These are phyloP conservation scores for Ocimum tenuiflorum DNA, from an alignment of 257 asterid species.

Conservation along the genomic window DNA sequence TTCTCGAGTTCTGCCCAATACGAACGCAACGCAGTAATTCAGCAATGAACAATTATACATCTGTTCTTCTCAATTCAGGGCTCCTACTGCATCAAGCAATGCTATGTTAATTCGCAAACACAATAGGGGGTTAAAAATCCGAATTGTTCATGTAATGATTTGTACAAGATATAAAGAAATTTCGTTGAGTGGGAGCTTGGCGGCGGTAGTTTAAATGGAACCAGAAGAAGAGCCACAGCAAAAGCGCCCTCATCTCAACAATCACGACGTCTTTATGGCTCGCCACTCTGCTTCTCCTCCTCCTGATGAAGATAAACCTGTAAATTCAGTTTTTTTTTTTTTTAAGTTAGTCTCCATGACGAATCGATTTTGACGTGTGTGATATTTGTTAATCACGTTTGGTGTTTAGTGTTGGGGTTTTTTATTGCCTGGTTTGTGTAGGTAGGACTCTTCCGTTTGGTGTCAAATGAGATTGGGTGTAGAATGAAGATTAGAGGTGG, in stretches of 20 bases:
- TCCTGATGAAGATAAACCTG: constrained; percentile 53
- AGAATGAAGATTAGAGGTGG: constrained; percentile 1
- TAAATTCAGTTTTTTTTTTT: constrained; percentile 29
- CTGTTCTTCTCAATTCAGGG: neutral
- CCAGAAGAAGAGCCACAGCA: constrained; percentile 57
- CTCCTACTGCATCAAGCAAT: neutral
- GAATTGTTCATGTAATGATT: constrained; percentile 28
- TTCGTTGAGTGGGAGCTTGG: constrained; percentile 7
- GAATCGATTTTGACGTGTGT: neutral
- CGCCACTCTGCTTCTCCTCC: constrained; percentile 51
- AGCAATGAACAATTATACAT: neutral
- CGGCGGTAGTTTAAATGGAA: constrained; percentile 42
- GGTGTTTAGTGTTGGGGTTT: neutral
- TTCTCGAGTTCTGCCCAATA: neutral
- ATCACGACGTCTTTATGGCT: constrained; percentile 48
- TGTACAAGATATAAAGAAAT: constrained; percentile 18
- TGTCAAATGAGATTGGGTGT: neutral
- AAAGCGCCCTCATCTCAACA: constrained; percentile 60
- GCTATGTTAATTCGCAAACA: neutral
- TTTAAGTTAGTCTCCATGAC: neutral
- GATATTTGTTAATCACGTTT: neutral
- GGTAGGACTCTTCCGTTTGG: neutral
- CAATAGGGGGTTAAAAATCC: constrained; percentile 2
- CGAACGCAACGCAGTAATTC: neutral
- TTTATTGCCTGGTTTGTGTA: neutral